Percentiles rank a stretch among this genome's conserved stretches.
phyloP scores from a whole-genome alignment of 163 green algal species.

The Prototheca stagnorum region DNA sequence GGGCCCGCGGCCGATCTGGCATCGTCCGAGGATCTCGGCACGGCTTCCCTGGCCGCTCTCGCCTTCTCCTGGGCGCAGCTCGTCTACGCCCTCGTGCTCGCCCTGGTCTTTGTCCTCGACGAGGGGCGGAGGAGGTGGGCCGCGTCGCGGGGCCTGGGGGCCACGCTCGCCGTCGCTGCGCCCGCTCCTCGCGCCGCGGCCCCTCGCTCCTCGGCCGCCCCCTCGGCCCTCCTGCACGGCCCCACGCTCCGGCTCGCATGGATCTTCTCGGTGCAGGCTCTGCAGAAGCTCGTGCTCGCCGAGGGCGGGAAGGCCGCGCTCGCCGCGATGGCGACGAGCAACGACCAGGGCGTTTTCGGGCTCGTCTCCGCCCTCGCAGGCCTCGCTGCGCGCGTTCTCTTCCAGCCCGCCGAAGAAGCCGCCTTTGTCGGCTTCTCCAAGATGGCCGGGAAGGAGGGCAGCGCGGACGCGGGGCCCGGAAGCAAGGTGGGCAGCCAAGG shows the following conservation, averaged over 20 bases:
- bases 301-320: slow-evolving; percentile 77
- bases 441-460: no score
- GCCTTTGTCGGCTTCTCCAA: slow-evolving; percentile 76
- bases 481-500: no score
- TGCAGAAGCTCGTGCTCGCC: slow-evolving; percentile 70
- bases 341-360: slow-evolving; percentile 67
- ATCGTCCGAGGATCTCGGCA: no score
- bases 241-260: slow-evolving; percentile 11
- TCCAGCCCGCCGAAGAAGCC: slow-evolving; percentile 74
- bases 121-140: background rate
- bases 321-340: slow-evolving; percentile 25
- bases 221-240: background rate
- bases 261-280: slow-evolving; percentile 37
- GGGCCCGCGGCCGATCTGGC: no score
- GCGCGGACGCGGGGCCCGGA: slow-evolving; percentile 3
- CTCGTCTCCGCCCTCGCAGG: slow-evolving; percentile 70
- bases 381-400: slow-evolving; percentile 65
- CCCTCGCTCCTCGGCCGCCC: background rate
- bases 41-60: no score
- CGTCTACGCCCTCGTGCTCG: slow-evolving; percentile 8
- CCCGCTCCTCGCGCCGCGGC: background rate
- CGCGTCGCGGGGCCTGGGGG: no score
- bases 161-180: background rate
- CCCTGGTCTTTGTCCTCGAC: background rate
- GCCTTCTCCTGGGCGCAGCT: slow-evolving; percentile 33